These are phyloP conservation scores for Sequoiadendron giganteum DNA, from an alignment of 75 land plant genomes.

Conservation along the genomic window DNA sequence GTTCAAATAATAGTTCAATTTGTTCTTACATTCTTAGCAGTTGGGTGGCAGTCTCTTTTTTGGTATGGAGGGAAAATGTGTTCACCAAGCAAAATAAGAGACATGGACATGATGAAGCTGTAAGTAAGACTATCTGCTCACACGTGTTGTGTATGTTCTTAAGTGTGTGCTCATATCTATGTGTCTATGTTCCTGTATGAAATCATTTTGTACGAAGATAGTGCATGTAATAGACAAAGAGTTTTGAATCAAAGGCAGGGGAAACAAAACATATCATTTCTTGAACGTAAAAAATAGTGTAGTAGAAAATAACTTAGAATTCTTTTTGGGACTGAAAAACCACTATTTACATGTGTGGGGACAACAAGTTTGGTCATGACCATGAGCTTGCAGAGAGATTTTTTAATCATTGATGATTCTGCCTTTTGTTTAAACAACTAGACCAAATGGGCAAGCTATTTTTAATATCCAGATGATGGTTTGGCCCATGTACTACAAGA, in stretches of 20 bases:
- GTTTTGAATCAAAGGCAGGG: not conserved
- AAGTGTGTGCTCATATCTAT: not conserved
- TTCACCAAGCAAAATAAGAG: conserved; percentile 80
- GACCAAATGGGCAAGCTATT: not conserved
- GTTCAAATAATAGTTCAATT: not conserved
- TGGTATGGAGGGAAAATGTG: conserved; percentile 40
- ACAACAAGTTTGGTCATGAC: not conserved
- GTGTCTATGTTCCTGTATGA: not conserved
- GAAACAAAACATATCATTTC: not conserved
- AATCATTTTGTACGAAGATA: not conserved
- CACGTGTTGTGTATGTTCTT: not conserved
- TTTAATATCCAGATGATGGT: not conserved
- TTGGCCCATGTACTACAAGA: not conserved
- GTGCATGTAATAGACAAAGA: not conserved
- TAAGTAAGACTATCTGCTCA: conserved; percentile 25
- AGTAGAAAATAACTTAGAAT: not conserved
- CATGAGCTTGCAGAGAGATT: not conserved
- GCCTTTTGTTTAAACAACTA: not conserved
- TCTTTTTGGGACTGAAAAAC: not conserved
- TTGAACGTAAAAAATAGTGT: not conserved
- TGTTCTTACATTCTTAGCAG: not conserved
- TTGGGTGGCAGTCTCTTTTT: not conserved
- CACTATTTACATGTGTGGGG: not conserved
- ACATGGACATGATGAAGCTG: conserved; percentile 78
- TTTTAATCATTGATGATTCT: not conserved